Base-by-base conservation (phyloP, 306 rosid genomes). In the Ziziphus jujuba region DNA sequence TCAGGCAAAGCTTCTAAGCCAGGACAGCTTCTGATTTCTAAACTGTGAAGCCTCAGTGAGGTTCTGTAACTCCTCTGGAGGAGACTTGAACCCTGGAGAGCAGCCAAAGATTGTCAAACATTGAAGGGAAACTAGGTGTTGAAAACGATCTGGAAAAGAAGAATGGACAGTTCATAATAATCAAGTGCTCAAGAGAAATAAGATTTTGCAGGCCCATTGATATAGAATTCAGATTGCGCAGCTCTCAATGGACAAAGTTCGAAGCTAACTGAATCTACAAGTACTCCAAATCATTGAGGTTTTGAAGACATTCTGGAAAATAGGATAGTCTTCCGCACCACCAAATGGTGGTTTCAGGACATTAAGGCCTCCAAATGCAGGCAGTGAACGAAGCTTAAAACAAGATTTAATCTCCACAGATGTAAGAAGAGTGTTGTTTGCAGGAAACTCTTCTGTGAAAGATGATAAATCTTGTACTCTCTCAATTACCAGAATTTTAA, bases 181-280 rank as follows among this genome's bases (percentile, higher is more conserved):
- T 58, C 58, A 69, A 69, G 65, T 48, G 38, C 57, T 58, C 65
- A 47, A 58, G 73, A 12, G 43, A 69, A 3, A 58, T 31, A 34
- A 58, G 73, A 15, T 10, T 9, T 25, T 19, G 65, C 28, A 68
- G 44, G 19, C 56, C 51, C 5, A 61, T 56, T 16, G 72, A 68
- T 21, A 68, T 2, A 7, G 66, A 69, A 8, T 34, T 12, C 34
- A 58, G 22, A 2, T 47, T 47, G 15, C 19, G 33, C 66, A 69
- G 58, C 33, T 69, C 24, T 58, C 66, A 16, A 47, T 69, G 35
- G 73, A 58, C 65, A 69, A 57, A 58, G 65, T 57, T 58, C 34
- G 65, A 69, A 69, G 65, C 24, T 13, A 43, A 35, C 35, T 28
- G 23, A 58, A 45, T 16, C 65, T 24, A 31, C 45, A 23, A 16